Conservation (phyloP, 345 rosid species). For the Isatis tinctoria region DNA sequence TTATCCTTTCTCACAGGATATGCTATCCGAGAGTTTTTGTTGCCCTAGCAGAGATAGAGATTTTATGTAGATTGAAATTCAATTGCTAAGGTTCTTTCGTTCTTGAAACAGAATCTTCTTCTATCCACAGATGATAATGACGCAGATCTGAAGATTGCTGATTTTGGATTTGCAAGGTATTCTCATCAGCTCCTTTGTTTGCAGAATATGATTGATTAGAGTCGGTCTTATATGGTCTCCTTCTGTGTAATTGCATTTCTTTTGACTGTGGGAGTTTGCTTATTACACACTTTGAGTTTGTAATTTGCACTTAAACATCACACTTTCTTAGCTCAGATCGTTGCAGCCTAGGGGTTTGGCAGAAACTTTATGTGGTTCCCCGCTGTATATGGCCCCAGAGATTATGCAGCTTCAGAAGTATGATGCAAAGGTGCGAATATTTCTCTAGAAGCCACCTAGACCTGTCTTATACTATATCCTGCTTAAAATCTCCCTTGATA, state of each 20-base stretch:
- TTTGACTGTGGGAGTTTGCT: neutral
- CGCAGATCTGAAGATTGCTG: constrained; percentile 89
- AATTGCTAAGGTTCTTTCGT: constrained; percentile 34
- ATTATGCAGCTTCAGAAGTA: constrained; percentile 99
- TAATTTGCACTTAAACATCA: constrained; percentile 13
- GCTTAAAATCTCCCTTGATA: constrained; percentile 43
- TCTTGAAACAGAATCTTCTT: constrained; percentile 85
- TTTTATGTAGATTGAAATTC: constrained; percentile 1
- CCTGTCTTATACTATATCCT: constrained; percentile 18
- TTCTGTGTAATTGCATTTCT: constrained; percentile 2
- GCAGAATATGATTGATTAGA: constrained; percentile 9
- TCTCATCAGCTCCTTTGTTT: constrained; percentile 7
- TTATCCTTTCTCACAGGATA: neutral
- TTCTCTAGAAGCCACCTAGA: constrained; percentile 1
- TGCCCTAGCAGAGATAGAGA: neutral
- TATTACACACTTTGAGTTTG: constrained; percentile 5
- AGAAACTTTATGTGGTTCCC: constrained; percentile 99
- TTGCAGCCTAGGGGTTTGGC: constrained; percentile 94
- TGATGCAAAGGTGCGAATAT: constrained; percentile 82
- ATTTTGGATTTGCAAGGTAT: constrained; percentile 99
- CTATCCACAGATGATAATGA: constrained; percentile 58
- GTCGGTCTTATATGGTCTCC: neutral
- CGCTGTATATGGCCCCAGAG: constrained; percentile 99
- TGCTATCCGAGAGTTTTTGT: neutral
- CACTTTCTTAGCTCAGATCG: constrained; percentile 54